phyloP scores from a whole-genome alignment of 2,329 filamentous ascomycete genomes.

The Elsinoe fawcettii region DNA sequence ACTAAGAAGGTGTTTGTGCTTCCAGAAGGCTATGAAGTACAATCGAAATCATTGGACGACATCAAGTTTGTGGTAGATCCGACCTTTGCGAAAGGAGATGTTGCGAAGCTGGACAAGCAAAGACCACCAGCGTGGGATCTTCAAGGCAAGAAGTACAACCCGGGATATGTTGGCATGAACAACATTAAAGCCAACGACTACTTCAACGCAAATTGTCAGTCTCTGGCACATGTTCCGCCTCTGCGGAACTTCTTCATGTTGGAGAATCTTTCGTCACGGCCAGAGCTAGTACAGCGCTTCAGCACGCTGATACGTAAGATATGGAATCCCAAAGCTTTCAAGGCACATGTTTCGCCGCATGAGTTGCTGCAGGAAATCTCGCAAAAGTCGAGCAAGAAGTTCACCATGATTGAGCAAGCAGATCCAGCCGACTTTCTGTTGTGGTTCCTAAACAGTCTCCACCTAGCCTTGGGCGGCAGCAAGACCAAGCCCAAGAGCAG shows the following conservation, averaged over 20 bases:
- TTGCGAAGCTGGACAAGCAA: constrained; percentile 66
- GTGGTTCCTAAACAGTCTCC: constrained; percentile 96
- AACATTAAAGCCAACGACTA: constrained; percentile 99
- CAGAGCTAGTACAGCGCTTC: constrained; percentile 81
- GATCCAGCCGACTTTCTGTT: constrained; percentile 94
- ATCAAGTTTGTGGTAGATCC: constrained; percentile 98
- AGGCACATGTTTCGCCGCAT: constrained; percentile 92
- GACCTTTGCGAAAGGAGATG: constrained; percentile 70
- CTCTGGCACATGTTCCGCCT: constrained; percentile 80
- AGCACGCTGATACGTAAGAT: constrained; percentile 90
- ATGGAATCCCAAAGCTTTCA: constrained; percentile 96
- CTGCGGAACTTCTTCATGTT: constrained; percentile 88
- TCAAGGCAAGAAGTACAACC: constrained; percentile 74
- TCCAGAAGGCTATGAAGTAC: constrained; percentile 94
- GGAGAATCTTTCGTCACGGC: constrained; percentile 64
- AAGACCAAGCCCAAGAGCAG: constrained; percentile 77
- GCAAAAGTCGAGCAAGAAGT: constrained; percentile 81
- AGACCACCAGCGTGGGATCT: constrained; percentile 65
- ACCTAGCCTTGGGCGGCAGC: constrained; percentile 82
- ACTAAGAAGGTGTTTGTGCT: constrained; percentile 85
- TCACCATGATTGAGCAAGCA: constrained; percentile 81
- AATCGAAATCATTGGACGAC: constrained; percentile 88
- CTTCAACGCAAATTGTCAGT: constrained; percentile 88
- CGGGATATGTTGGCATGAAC: constrained; percentile 97
- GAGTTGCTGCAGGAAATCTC: constrained; percentile 94